phyloP scores from a whole-genome alignment of 306 rosid species.

The Citrullus mucosospermus region DNA sequence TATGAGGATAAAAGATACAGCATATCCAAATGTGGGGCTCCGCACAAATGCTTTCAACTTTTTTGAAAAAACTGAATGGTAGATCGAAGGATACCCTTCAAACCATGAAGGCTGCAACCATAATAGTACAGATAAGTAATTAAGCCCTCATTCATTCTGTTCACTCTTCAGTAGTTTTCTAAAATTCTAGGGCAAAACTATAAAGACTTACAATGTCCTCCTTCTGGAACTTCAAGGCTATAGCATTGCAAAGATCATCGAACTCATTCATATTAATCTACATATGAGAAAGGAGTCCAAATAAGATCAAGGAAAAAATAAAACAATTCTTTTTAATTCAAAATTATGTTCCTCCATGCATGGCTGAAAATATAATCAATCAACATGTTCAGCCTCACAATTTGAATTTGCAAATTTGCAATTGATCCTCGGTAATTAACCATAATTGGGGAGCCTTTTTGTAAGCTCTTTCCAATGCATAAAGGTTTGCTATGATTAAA shows the following conservation, averaged over 20 bases:
- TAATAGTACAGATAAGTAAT: slow-evolving; percentile 18
- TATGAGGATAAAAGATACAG: slow-evolving; percentile 64
- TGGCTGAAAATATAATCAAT: background rate
- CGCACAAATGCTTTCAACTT: slow-evolving; percentile 58
- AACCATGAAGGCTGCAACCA: slow-evolving; percentile 71
- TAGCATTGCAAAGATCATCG: slow-evolving; percentile 89
- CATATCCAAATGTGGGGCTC: slow-evolving; percentile 71
- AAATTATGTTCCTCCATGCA: background rate
- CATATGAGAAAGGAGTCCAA: background rate
- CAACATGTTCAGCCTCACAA: background rate
- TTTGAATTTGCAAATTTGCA: background rate
- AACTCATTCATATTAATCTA: slow-evolving; percentile 83
- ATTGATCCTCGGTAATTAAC: background rate
- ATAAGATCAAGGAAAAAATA: slow-evolving; percentile 1
- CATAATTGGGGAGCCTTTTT: background rate
- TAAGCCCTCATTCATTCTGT: slow-evolving; percentile 10
- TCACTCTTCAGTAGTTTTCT: slow-evolving; percentile 9
- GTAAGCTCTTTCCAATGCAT: background rate
- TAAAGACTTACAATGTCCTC: slow-evolving; percentile 60
- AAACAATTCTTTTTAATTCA: background rate
- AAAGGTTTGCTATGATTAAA: background rate
- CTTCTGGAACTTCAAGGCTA: slow-evolving; percentile 70
- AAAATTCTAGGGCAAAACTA: slow-evolving; percentile 2
- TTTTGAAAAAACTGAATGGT: slow-evolving; percentile 39
- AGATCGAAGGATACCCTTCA: slow-evolving; percentile 39